These are phyloP conservation scores for Trichoderma koningii DNA, from an alignment of 2,329 filamentous ascomycete species.

Conservation along the genomic window DNA sequence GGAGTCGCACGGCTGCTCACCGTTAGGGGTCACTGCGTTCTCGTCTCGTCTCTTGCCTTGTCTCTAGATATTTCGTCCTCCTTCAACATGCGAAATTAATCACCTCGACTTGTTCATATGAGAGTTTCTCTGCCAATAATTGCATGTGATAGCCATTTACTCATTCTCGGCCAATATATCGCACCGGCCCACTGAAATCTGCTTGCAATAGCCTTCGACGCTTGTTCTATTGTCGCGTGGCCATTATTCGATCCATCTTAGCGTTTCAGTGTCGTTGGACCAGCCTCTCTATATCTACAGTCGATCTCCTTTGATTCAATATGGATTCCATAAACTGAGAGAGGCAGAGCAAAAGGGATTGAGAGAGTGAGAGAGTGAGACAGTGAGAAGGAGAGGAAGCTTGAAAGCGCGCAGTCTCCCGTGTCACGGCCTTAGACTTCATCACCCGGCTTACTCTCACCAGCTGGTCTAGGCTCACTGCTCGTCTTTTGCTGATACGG, in stretches of 20 bases:
- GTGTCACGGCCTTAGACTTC: not conserved
- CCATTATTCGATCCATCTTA: not conserved
- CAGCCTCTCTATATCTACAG: not conserved
- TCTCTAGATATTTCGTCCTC: not conserved
- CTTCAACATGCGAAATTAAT: not conserved
- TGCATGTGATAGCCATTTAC: not conserved
- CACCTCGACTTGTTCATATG: not conserved
- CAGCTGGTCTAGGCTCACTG: not conserved
- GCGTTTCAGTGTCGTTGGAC: not conserved
- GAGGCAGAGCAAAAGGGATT: not conserved
- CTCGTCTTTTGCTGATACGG: not conserved
- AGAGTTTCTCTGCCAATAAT: not conserved
- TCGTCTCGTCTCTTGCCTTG: not conserved
- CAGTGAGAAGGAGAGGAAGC: not conserved
- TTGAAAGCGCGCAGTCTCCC: too few species aligned
- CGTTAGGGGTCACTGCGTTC: not conserved
- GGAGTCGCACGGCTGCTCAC: not conserved
- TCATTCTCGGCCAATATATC: not conserved
- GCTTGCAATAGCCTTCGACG: not conserved
- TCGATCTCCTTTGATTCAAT: not conserved
- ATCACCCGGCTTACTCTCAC: not conserved
- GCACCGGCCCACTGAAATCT: not conserved
- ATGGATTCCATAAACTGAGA: constrained; percentile 1
- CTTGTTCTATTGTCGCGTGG: constrained; percentile 16
- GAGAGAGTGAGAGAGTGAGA: not conserved